A percentile compares a stretch with the other conserved stretches of the same genome.
These are phyloP conservation scores for Kregervanrija pseudodelftensis DNA, from an alignment of 805 yeast genomes.

Conservation along the genomic window DNA sequence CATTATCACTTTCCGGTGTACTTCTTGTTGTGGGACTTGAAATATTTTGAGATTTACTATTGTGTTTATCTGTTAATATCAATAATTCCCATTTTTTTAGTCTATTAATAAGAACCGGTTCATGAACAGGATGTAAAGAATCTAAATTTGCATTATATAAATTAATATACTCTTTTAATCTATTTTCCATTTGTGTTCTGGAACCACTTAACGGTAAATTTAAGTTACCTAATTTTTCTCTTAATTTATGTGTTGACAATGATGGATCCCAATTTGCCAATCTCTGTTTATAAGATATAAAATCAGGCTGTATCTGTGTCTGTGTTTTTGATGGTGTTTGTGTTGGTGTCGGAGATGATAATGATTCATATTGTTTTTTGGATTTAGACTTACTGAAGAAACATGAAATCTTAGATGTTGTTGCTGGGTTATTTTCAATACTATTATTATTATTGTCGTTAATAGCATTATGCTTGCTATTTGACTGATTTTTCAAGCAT, in stretches of 20 bases:
- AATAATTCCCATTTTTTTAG: constrained; percentile 61
- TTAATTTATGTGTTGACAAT: constrained; percentile 51
- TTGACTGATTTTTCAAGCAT: constrained; percentile 36
- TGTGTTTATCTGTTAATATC: constrained; percentile 14
- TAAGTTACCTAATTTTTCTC: constrained; percentile 47
- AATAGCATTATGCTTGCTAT: not conserved
- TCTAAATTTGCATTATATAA: constrained; percentile 80
- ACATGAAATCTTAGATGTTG: not conserved
- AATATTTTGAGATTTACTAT: constrained; percentile 3
- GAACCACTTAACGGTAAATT: constrained; percentile 59
- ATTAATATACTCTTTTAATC: constrained; percentile 73
- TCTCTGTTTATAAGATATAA: constrained; percentile 21
- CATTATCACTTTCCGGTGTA: constrained; percentile 8
- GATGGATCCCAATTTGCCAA: constrained; percentile 61
- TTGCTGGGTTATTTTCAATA: not conserved
- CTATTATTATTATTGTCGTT: not conserved
- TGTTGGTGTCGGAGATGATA: constrained; percentile 1
- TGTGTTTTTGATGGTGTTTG: constrained; percentile 5
- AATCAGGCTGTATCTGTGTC: constrained; percentile 21
- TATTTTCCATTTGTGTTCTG: constrained; percentile 51
- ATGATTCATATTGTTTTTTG: constrained; percentile 1
- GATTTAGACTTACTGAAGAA: not conserved
- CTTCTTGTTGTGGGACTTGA: not conserved
- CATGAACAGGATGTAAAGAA: constrained; percentile 55
- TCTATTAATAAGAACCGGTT: constrained; percentile 45